phyloP scores from a whole-genome alignment of 2,329 filamentous ascomycete genomes.

The Dactylellina haptotyla region DNA sequence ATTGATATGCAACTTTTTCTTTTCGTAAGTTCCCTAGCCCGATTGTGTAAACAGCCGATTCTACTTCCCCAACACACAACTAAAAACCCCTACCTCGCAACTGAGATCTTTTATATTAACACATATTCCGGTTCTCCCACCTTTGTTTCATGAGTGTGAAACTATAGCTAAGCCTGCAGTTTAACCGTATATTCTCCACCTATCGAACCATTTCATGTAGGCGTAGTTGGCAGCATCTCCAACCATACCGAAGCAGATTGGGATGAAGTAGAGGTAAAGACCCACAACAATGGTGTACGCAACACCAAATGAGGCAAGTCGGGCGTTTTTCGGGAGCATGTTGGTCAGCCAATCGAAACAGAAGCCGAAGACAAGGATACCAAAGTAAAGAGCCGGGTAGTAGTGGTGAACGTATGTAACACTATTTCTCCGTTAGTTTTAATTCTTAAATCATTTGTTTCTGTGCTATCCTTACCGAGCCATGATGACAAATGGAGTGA shows the following conservation, averaged over 20 bases:
- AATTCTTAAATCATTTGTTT: background rate
- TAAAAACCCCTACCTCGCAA: background rate
- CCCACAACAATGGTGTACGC: constrained; percentile 80
- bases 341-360: constrained; percentile 74
- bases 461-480: constrained; percentile 63
- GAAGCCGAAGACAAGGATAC: constrained; percentile 89
- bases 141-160: too few relatives aligned
- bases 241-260: constrained; percentile 95
- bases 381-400: constrained; percentile 97
- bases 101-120: background rate
- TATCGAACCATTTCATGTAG: constrained; percentile 92
- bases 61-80: constrained; percentile 2
- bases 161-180: background rate
- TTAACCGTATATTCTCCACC: constrained; percentile 82
- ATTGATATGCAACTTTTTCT: constrained; percentile 13
- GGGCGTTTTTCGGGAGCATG: constrained; percentile 63
- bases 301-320: constrained; percentile 75
- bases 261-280: constrained; percentile 89
- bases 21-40: constrained; percentile 10
- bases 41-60: constrained; percentile 4
- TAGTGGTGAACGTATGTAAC: constrained; percentile 99
- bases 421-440: constrained; percentile 62
- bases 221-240: constrained; percentile 83
- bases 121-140: background rate
- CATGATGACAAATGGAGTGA: constrained; percentile 95